These are phyloP conservation scores for Candida ficus DNA, from an alignment of 805 yeast genomes.

Conservation along the genomic window DNA sequence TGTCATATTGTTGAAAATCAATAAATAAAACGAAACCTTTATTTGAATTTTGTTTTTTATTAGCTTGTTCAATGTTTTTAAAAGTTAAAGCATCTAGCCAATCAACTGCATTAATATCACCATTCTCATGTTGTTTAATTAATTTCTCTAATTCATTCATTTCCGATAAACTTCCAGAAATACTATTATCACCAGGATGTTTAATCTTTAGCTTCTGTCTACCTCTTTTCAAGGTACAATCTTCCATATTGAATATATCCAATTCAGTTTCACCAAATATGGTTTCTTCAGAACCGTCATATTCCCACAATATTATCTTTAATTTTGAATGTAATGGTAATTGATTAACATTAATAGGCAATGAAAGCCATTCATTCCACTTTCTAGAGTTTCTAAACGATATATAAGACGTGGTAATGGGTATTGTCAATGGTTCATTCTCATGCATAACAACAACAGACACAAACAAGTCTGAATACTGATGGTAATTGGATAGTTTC, in stretches of 20 bases:
- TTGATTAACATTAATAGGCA: slow-evolving; percentile 71
- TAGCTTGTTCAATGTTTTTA: slow-evolving; percentile 37
- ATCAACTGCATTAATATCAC: slow-evolving; percentile 51
- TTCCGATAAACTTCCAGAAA: slow-evolving; percentile 22
- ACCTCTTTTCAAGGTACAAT: slow-evolving; percentile 65
- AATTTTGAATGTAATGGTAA: slow-evolving; percentile 59
- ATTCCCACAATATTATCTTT: slow-evolving; percentile 63
- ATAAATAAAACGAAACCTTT: slow-evolving; percentile 38
- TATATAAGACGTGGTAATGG: slow-evolving; percentile 44
- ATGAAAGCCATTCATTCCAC: slow-evolving; percentile 70
- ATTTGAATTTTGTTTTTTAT: slow-evolving; percentile 21
- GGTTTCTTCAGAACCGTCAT: slow-evolving; percentile 44
- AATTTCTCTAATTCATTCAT: slow-evolving; percentile 47
- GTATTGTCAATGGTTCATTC: slow-evolving; percentile 42
- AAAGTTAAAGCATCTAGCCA: slow-evolving; percentile 76
- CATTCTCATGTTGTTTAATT: slow-evolving; percentile 60
- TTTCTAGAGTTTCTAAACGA: slow-evolving; percentile 40
- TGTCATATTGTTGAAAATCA: slow-evolving; percentile 61
- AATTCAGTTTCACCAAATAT: slow-evolving; percentile 60
- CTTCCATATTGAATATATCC: slow-evolving; percentile 52
- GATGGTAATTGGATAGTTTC: slow-evolving; percentile 33
- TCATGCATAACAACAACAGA: slow-evolving; percentile 42
- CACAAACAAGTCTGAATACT: slow-evolving; percentile 34
- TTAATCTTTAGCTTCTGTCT: slow-evolving; percentile 52
- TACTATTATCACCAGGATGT: slow-evolving; percentile 29